A percentile compares a stretch with the other conserved stretches of the same genome.
Conservation (phyloP, 176 grass and related monocot species). For the Luzula sylvatica region DNA sequence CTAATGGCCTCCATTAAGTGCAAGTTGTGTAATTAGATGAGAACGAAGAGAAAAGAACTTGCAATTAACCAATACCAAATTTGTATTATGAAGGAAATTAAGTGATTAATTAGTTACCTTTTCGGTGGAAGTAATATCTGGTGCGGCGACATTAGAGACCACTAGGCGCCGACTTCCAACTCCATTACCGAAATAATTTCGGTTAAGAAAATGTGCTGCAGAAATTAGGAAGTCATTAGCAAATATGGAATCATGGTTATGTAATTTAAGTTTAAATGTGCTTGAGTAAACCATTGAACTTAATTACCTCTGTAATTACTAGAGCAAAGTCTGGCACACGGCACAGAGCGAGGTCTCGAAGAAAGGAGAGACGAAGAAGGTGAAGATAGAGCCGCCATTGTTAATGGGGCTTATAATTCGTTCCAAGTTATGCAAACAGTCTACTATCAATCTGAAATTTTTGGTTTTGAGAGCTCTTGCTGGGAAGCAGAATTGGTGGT, state of each 20-base stretch:
- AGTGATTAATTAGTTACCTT: constrained; percentile 13
- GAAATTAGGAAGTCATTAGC: neutral
- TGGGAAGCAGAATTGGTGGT: constrained; percentile 7
- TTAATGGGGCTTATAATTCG: constrained; percentile 11
- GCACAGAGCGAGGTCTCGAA: constrained; percentile 12
- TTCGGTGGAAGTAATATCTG: constrained; percentile 17
- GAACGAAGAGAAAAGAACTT: neutral
- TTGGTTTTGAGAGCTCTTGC: neutral
- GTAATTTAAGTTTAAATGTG: neutral
- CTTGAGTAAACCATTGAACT: neutral
- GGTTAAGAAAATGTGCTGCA: constrained; percentile 14
- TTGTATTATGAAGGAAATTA: neutral
- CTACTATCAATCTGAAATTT: neutral
- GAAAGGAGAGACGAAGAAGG: constrained; percentile 9
- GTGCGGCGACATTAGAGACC: constrained; percentile 23
- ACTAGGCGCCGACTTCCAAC: constrained; percentile 3
- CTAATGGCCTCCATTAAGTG: neutral
- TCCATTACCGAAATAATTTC: constrained; percentile 15
- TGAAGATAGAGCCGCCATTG: constrained; percentile 15
- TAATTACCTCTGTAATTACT: constrained; percentile 6
- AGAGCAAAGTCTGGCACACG: neutral
- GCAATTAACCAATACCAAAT: neutral
- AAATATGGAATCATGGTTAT: neutral
- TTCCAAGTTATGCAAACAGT: neutral
- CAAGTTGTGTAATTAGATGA: neutral